These are phyloP conservation scores for Pythium aquatile DNA, from an alignment of 352 stramenopile genomes.

Conservation along the genomic window DNA sequence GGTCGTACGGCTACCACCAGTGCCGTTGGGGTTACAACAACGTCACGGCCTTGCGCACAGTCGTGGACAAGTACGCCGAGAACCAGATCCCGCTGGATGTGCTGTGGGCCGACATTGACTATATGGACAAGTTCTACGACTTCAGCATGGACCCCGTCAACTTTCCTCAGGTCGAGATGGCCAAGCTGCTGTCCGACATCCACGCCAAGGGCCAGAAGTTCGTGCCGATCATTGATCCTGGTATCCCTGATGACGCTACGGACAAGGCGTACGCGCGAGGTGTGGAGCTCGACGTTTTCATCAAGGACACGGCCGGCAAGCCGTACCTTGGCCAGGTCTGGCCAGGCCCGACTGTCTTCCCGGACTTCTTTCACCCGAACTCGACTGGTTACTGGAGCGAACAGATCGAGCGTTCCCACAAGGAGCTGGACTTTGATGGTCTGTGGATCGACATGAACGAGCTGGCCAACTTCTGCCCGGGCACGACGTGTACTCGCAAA, in stretches of 20 bases:
- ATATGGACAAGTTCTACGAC: slow-evolving; percentile 52
- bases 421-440: slow-evolving; percentile 56
- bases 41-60: slow-evolving; percentile 19
- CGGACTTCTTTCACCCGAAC: slow-evolving; percentile 81
- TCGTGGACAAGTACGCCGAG: slow-evolving; percentile 37
- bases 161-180: slow-evolving; percentile 36
- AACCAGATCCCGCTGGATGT: slow-evolving; percentile 48
- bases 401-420: slow-evolving; percentile 57
- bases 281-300: slow-evolving; percentile 67
- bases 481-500: slow-evolving; percentile 38
- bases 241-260: slow-evolving; percentile 55
- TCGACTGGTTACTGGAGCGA: slow-evolving; percentile 61
- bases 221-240: slow-evolving; percentile 81
- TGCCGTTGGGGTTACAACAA: slow-evolving; percentile 48
- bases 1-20: slow-evolving; percentile 64
- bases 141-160: slow-evolving; percentile 57
- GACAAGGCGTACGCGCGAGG: slow-evolving; percentile 57
- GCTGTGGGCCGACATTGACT: slow-evolving; percentile 60
- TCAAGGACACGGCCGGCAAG: slow-evolving; percentile 67
- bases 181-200: slow-evolving; percentile 43
- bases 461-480: slow-evolving; percentile 71
- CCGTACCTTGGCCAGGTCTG: slow-evolving; percentile 75
- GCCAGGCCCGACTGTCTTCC: slow-evolving; percentile 76
- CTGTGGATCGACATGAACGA: slow-evolving; percentile 92
- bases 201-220: slow-evolving; percentile 59